Evolutionary conservation across 768 basidiomycete species (phyloP).

Genomic region (Pisolithus microcarpus): DNA sequence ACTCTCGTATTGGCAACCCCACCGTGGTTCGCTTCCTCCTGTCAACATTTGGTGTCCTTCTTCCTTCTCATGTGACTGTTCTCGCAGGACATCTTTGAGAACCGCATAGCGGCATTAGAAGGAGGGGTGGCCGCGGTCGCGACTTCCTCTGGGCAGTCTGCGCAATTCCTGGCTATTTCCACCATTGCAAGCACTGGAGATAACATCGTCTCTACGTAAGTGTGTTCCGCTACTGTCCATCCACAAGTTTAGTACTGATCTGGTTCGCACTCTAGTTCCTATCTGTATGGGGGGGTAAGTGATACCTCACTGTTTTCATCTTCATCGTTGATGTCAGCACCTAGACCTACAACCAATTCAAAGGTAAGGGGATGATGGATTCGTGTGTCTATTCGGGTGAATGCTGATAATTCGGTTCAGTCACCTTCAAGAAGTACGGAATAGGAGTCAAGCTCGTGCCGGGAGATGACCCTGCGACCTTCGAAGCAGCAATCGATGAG

Average conservation of each 20-base stretch:
- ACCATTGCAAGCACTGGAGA: conserved; percentile 49
- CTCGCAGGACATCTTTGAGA: conserved; percentile 56
- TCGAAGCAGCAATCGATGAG: conserved; percentile 49
- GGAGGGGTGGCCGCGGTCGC: conserved; percentile 56
- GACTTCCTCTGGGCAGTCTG: conserved; percentile 52
- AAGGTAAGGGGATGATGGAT: conserved; percentile 30
- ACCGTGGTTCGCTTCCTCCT: conserved; percentile 37
- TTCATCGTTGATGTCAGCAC: not conserved
- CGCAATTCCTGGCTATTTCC: conserved; percentile 53
- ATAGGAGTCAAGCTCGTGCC: conserved; percentile 50
- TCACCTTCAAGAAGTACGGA: conserved; percentile 48
- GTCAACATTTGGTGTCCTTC: not conserved
- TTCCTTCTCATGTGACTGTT: not conserved
- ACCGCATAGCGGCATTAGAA: conserved; percentile 57
- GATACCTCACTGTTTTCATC: not conserved
- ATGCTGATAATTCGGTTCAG: conserved; percentile 21
- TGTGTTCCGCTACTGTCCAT: not conserved
- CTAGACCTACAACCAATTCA: conserved; percentile 60
- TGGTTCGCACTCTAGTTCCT: conserved; percentile 28
- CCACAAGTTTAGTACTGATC: not conserved
- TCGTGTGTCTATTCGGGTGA: not conserved
- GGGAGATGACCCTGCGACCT: conserved; percentile 38
- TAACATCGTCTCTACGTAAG: conserved; percentile 57
- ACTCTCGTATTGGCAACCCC: conserved; percentile 51
- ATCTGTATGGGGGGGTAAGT: conserved; percentile 54